Conservation (phyloP, 1,284 basidiomycete genomes). For the Peniophora sp. region DNA sequence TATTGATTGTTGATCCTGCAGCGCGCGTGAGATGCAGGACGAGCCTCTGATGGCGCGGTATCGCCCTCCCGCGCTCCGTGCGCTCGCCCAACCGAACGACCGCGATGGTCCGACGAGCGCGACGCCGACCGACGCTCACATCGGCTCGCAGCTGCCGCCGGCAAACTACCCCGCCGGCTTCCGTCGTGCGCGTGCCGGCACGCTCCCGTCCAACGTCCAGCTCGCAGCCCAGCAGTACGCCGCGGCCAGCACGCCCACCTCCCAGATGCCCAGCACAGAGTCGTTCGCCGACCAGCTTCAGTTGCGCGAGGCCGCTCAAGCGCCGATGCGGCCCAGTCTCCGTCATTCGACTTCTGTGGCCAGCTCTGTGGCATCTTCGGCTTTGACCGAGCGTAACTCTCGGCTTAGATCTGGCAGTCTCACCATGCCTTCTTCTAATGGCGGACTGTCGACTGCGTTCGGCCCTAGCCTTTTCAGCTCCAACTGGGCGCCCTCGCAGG, state of each 20-base stretch:
- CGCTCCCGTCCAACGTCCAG: conserved; percentile 82
- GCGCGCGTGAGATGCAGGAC: conserved; percentile 75
- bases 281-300: conserved; percentile 55
- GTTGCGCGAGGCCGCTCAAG: conserved; percentile 25
- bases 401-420: conserved; percentile 87
- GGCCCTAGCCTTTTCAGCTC: conserved; percentile 82
- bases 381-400: conserved; percentile 59
- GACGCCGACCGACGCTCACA: conserved; percentile 49
- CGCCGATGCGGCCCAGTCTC: conserved; percentile 55
- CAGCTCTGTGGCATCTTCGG: conserved; percentile 52
- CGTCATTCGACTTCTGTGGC: conserved; percentile 71
- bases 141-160: conserved; percentile 43
- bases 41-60: conserved; percentile 69
- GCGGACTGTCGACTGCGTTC: conserved; percentile 79
- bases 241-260: conserved; percentile 44
- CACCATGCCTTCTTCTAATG: conserved; percentile 58
- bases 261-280: conserved; percentile 48
- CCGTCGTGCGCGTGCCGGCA: conserved; percentile 81
- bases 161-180: conserved; percentile 72
- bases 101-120: conserved; percentile 25
- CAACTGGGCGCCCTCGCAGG: conserved; percentile 68
- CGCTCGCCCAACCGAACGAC: conserved; percentile 48
- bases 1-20: conserved; percentile 23
- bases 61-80: conserved; percentile 73
- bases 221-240: conserved; percentile 78